A percentile compares a stretch with the other conserved stretches of the same genome.
Evolutionary conservation across 1,284 basidiomycete genomes (phyloP).

Genomic region (Irpex sp.): DNA sequence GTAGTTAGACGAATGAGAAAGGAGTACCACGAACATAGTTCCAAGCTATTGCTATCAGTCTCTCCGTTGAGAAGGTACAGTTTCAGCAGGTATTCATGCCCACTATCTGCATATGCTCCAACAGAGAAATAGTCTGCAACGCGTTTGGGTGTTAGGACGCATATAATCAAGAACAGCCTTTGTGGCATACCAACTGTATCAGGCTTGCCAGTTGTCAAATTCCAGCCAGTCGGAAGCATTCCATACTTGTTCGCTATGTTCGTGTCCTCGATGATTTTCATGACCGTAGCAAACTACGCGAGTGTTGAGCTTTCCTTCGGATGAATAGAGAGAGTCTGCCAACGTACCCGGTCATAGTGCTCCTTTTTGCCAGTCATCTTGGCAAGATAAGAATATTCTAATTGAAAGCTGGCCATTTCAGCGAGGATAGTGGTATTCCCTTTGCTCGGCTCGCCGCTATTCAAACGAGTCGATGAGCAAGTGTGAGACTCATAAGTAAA

Average conservation of each 20-base stretch:
- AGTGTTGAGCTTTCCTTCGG: background rate
- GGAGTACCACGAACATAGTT: slow-evolving; percentile 50
- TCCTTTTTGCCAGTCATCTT: slow-evolving; percentile 49
- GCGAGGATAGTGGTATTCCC: slow-evolving; percentile 24
- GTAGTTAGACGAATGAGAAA: background rate
- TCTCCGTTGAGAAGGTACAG: slow-evolving; percentile 60
- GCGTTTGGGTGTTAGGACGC: background rate
- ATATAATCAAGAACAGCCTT: background rate
- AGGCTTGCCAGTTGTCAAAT: slow-evolving; percentile 36
- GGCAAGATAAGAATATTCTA: slow-evolving; percentile 62
- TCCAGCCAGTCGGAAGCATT: slow-evolving; percentile 53
- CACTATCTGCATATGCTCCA: slow-evolving; percentile 44
- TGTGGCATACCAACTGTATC: slow-evolving; percentile 29
- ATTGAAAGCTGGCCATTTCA: slow-evolving; percentile 50
- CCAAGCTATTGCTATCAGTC: slow-evolving; percentile 50
- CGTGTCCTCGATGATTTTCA: slow-evolving; percentile 36
- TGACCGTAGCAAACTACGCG: slow-evolving; percentile 17
- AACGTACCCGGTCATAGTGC: slow-evolving; percentile 46
- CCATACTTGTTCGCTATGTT: slow-evolving; percentile 41
- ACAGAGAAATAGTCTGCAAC: slow-evolving; percentile 13
- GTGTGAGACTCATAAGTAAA: background rate
- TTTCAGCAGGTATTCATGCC: slow-evolving; percentile 75
- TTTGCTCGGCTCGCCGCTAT: slow-evolving; percentile 4
- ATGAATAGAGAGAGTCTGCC: background rate
- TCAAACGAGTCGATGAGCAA: background rate